These are phyloP conservation scores for Purpureocillium lavendulum DNA, from an alignment of 2,329 filamentous ascomycete species.

Conservation along the genomic window DNA sequence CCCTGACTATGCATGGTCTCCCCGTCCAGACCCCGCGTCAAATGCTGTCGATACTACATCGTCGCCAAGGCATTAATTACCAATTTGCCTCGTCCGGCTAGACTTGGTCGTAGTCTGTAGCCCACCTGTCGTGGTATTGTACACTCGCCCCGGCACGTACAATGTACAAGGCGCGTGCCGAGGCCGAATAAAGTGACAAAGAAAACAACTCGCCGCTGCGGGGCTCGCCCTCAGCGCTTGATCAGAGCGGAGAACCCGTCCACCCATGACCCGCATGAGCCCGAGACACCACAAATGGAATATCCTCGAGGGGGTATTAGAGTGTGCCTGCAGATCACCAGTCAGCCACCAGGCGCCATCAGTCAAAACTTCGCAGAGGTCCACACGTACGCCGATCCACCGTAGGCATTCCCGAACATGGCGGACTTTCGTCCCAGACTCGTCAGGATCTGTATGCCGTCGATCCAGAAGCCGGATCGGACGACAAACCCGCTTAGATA, in stretches of 20 bases:
- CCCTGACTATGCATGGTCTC: background rate
- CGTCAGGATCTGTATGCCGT: constrained; percentile 84
- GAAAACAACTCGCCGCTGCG: background rate
- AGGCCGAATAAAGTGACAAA: background rate
- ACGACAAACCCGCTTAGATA: constrained; percentile 81
- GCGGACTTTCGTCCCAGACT: constrained; percentile 80
- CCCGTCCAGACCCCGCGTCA: no score
- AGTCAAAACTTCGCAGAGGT: constrained; percentile 8
- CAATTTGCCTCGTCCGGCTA: no score
- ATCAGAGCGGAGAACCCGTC: constrained; percentile 79
- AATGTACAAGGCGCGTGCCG: background rate
- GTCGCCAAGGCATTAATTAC: no score
- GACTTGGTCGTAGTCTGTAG: no score
- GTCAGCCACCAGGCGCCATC: no score
- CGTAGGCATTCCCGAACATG: constrained; percentile 71
- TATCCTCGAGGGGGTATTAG: constrained; percentile 86
- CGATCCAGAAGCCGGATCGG: constrained; percentile 72
- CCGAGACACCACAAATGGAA: constrained; percentile 78
- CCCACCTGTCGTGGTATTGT: no score
- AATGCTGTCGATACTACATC: no score
- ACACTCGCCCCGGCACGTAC: no score
- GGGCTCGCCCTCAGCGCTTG: constrained; percentile 17
- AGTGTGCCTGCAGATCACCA: constrained; percentile 73
- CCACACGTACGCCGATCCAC: constrained; percentile 69
- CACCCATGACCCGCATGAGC: constrained; percentile 72